Conservation (phyloP, 192 early-diverging fungal species). For the Coemansia sp. region DNA sequence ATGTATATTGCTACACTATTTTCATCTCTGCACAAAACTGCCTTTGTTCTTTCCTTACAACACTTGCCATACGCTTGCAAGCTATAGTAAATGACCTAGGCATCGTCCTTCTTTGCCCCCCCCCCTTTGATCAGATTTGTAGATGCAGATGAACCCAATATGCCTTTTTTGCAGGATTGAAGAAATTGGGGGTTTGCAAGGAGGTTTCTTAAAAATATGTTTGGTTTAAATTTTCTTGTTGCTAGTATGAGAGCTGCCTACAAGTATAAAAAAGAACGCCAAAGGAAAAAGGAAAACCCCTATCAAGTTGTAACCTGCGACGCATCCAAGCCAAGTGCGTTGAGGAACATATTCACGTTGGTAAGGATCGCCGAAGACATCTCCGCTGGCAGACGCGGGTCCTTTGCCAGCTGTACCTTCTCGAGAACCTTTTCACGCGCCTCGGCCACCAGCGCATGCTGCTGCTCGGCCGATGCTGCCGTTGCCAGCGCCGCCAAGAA, state of each 20-base stretch:
- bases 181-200: too few species aligned
- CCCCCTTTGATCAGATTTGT: too few species aligned
- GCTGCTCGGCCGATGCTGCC: slow-evolving; percentile 92
- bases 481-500: slow-evolving; percentile 96
- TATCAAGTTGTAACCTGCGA: slow-evolving; percentile 36
- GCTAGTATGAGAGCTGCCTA: neutral
- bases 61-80: too few species aligned
- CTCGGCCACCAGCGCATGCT: slow-evolving; percentile 88
- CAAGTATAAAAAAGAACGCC: neutral
- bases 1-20: too few species aligned
- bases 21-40: too few species aligned
- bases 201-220: too few species aligned
- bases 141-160: too few species aligned
- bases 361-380: slow-evolving; percentile 64
- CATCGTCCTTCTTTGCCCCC: neutral
- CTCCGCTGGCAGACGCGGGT: slow-evolving; percentile 56
- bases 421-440: slow-evolving; percentile 82
- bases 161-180: too few species aligned
- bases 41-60: too few species aligned
- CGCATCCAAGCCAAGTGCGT: slow-evolving; percentile 87
- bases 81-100: too few species aligned
- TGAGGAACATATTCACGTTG: slow-evolving; percentile 95
- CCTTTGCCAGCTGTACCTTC: slow-evolving; percentile 65
- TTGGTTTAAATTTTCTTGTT: slow-evolving; percentile 5
- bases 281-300: neutral